These are phyloP conservation scores for Elsinoe arachidis DNA, from an alignment of 2,329 filamentous ascomycete genomes.

Conservation along the genomic window DNA sequence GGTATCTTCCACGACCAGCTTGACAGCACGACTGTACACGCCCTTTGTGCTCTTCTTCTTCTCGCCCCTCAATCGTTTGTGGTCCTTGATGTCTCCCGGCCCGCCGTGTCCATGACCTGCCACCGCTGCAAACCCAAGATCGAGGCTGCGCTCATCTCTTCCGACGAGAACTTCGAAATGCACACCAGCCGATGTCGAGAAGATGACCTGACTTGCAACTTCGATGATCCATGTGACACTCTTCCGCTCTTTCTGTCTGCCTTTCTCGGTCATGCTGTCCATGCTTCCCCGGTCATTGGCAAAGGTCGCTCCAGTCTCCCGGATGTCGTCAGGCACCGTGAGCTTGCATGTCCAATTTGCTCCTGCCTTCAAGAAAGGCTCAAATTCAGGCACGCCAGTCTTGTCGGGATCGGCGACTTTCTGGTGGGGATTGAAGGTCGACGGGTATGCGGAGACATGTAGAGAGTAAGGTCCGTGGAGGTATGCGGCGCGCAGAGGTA, in stretches of 20 bases:
- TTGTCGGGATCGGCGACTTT: constrained; percentile 61
- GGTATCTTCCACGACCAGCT: constrained; percentile 76
- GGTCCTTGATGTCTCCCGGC: constrained; percentile 67
- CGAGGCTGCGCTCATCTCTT: constrained; percentile 74
- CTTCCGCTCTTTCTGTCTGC: constrained; percentile 39
- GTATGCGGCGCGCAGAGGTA: constrained; percentile 87
- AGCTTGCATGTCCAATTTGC: constrained; percentile 76
- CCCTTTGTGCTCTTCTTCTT: constrained; percentile 60
- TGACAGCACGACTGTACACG: constrained; percentile 74
- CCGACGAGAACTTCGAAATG: constrained; percentile 81
- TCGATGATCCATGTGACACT: constrained; percentile 83
- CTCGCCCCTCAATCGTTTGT: constrained; percentile 57
- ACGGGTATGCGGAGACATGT: constrained; percentile 76
- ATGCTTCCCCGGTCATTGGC: constrained; percentile 26
- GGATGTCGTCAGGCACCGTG: constrained; percentile 67
- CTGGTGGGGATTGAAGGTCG: constrained; percentile 71
- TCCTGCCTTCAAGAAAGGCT: constrained; percentile 92
- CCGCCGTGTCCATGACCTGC: constrained; percentile 43
- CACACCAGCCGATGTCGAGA: constrained; percentile 80
- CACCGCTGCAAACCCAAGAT: constrained; percentile 52
- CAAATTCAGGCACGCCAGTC: constrained; percentile 79
- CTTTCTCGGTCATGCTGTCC: constrained; percentile 27
- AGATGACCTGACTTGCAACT: constrained; percentile 84
- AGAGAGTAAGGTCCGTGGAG: constrained; percentile 93
- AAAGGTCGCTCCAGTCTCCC: constrained; percentile 48